Evolutionary conservation across 148 eudicot genomes (phyloP).

Genomic region (Heliamphora exappendiculata): DNA sequence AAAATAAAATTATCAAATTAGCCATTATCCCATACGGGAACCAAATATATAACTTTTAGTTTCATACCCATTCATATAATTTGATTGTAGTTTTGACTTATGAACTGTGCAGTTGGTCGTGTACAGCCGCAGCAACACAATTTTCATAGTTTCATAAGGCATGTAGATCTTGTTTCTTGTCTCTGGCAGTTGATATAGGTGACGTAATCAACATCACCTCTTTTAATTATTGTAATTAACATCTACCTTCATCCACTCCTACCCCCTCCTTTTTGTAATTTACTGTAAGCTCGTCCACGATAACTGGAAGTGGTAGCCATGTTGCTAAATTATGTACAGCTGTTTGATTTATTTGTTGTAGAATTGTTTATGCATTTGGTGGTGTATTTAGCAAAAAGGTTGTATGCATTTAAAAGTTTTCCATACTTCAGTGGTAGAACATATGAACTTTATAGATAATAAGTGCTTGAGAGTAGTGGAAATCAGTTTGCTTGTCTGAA

Average conservation of each 20-base stretch:
- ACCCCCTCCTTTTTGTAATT: neutral
- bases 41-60: neutral
- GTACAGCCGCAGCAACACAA: conserved; percentile 10
- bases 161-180: neutral
- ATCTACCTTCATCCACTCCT: neutral
- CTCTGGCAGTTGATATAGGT: neutral
- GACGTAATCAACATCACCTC: no score
- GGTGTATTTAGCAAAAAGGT: no score
- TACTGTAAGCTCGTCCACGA: neutral
- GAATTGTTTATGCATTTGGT: no score
- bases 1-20: no score
- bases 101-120: conserved; percentile 9
- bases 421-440: no score
- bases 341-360: neutral
- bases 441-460: no score
- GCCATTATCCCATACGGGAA: no score
- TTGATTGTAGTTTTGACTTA: conserved; percentile 4
- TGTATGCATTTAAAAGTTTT: no score
- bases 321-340: neutral
- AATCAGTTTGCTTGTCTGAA: no score
- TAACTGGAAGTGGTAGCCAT: neutral
- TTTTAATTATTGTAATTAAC: neutral
- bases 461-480: no score
- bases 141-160: neutral
- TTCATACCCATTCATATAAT: neutral